Evolutionary conservation across 306 rosid species (phyloP).

Genomic region (Castanopsis chinensis): DNA sequence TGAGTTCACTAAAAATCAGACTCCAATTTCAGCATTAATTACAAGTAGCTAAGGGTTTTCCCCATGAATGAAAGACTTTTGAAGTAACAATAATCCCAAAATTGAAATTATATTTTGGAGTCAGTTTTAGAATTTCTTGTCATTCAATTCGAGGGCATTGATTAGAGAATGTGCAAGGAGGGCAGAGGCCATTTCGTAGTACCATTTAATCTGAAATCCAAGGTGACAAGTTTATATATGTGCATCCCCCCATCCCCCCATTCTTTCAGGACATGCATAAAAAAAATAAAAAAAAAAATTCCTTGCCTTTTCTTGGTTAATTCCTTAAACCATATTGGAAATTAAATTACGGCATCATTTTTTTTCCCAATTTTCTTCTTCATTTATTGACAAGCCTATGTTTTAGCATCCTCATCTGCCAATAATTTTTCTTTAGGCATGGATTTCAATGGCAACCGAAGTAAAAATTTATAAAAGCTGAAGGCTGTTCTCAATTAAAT

Average conservation of each 20-base stretch:
- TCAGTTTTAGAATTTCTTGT: background rate
- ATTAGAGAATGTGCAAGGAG: background rate
- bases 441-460: conserved; percentile 1
- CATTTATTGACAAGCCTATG: background rate
- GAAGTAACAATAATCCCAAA: background rate
- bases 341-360: background rate
- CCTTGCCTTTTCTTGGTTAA: background rate
- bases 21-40: background rate
- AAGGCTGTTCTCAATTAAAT: background rate
- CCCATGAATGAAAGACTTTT: background rate
- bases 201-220: background rate
- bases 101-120: background rate
- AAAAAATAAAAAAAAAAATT: background rate
- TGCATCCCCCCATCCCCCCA: background rate
- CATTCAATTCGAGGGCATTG: background rate
- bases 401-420: background rate
- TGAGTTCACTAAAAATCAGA: background rate
- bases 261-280: background rate
- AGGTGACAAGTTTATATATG: background rate
- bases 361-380: background rate
- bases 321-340: background rate
- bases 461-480: background rate
- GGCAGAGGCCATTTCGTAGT: background rate
- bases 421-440: background rate
- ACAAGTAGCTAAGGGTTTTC: background rate